Evolutionary conservation across 495 filamentous ascomycete genomes (phyloP), one percentile per base, ranked within the genome.

Genomic region (Aeminium ludgeri): DNA sequence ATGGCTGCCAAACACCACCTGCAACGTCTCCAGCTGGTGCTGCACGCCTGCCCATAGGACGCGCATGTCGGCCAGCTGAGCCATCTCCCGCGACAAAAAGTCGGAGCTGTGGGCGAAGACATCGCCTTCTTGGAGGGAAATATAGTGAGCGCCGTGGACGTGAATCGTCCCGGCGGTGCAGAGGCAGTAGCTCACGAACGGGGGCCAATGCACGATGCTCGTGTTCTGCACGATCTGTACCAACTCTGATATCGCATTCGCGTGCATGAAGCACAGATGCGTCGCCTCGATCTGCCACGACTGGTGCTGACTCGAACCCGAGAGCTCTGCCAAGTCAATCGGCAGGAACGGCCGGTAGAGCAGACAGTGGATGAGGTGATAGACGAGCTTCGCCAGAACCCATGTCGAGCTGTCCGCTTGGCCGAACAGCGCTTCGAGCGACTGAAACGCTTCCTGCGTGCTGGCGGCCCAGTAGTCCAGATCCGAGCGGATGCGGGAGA

Each of bases 211-310:
- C 27, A 85, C 71, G 6, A 75, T 66, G 3, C 73, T 65, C 28
- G 65, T 66, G 29, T 62, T 65, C 35, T 74, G 72, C 1, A 78
- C 81, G 16, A 86, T 69, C 54, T 85, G 79, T 15, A 86, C 80
- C 1, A 91, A 64, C 48, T 87, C 82, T 4, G 79, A 76, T 37
- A 91, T 84, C 0, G 82, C 81, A 56, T 87, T 91, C 7, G 83
- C 80, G 48, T 91, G 83, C 12, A 81, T 66, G 56, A 91, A 86
- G 56, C 82, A 87, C 38, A 86, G 68, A 44, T 86, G 84, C 0
- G 82, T 86, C 0, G 82, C 79, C 50, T 85, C 81, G 38, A 86
- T 86, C 56, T 87, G 82, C 83, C 83, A 91, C 27, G 80, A 84
- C 54, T 86, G 82, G 47, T 91, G 81, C 51, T 87, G 82, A 0